Conservation (phyloP, 2,329 filamentous ascomycete species). For the Magnaporthales sp. region DNA sequence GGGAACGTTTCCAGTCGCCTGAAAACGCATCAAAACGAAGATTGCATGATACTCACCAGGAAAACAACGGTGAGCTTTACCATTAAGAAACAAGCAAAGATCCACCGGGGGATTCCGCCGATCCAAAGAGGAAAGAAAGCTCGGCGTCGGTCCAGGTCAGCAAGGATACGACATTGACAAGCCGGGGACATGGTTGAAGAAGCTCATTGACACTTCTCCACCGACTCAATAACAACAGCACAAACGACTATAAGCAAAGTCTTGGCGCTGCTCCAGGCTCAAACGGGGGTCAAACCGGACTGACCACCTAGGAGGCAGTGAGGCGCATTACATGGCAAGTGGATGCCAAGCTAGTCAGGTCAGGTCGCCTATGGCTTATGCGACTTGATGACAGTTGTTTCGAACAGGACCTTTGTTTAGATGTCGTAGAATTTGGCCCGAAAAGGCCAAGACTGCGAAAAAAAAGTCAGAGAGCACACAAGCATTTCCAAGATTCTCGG, state of each 20-base stretch:
- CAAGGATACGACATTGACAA: not conserved
- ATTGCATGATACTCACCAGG: not conserved
- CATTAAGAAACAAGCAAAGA: not conserved
- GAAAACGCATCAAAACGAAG: not conserved
- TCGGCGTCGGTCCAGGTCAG: not conserved
- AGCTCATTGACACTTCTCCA: not conserved
- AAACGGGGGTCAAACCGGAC: slow-evolving; percentile 1
- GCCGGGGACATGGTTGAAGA: not conserved
- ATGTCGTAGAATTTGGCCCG: not conserved
- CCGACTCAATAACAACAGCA: not conserved
- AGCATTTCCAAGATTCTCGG: not conserved
- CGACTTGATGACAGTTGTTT: not conserved
- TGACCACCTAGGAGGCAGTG: no score
- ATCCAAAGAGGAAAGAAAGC: slow-evolving; percentile 3
- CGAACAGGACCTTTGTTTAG: not conserved
- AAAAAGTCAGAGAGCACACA: not conserved
- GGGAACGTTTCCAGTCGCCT: not conserved
- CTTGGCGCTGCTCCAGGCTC: slow-evolving; percentile 4
- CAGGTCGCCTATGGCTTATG: not conserved
- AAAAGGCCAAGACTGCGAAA: not conserved
- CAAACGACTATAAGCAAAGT: not conserved
- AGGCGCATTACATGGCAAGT: not conserved
- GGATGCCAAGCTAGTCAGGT: not conserved
- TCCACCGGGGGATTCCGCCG: not conserved
- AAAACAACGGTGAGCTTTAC: not conserved